A percentile compares a stretch with the other conserved stretches of the same genome.
phyloP scores from a whole-genome alignment of 1,139 yeast species.

The Saccharomyces hybrid region DNA sequence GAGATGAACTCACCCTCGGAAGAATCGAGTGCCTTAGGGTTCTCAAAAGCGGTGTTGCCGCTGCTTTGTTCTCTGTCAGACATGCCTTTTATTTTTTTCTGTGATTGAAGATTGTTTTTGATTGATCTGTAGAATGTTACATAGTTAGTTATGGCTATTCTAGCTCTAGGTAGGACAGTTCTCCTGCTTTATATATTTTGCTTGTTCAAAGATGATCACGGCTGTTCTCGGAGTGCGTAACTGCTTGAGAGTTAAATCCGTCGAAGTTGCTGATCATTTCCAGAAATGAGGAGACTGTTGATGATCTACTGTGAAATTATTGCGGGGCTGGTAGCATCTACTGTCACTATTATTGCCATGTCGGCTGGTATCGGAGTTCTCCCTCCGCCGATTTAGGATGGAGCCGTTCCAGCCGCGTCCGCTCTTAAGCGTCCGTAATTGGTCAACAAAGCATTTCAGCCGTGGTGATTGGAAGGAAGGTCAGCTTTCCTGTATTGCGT shows the following conservation, averaged over 20 bases:
- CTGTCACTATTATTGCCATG: neutral
- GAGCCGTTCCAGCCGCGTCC: neutral
- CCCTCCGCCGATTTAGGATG: neutral
- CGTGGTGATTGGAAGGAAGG: neutral
- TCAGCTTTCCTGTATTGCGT: neutral
- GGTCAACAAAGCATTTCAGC: neutral
- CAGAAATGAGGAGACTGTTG: neutral
- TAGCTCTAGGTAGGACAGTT: neutral
- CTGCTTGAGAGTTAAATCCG: neutral
- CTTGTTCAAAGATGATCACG: neutral
- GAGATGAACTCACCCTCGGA: neutral
- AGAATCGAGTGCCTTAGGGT: neutral
- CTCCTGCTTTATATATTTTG: neutral
- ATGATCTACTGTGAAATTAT: neutral
- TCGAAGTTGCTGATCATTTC: neutral
- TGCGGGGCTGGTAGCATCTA: neutral
- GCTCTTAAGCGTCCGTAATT: neutral
- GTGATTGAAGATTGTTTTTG: neutral
- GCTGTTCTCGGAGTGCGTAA: neutral
- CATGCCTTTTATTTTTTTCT: slow-evolving; percentile 3
- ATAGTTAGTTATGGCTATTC: neutral
- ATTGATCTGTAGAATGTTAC: neutral
- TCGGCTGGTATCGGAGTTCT: neutral
- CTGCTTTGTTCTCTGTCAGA: slow-evolving; percentile 15
- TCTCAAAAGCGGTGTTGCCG: slow-evolving; percentile 2